phyloP scores from a whole-genome alignment of 2,329 filamentous ascomycete genomes.

The Ophiocordyceps polyrhachis-furcata region DNA sequence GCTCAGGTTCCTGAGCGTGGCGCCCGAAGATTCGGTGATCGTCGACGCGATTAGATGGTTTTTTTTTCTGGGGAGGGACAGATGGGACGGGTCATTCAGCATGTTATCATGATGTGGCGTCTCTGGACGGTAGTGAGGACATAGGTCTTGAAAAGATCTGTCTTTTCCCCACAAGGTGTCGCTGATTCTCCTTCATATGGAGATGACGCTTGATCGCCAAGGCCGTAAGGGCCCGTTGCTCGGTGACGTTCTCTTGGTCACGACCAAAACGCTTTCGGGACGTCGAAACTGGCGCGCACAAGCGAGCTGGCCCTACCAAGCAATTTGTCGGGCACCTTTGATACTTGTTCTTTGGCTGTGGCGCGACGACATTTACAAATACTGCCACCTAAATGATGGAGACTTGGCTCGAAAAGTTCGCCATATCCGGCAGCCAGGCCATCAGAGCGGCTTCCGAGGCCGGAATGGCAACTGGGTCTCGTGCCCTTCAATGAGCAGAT shows the following conservation, averaged over 20 bases:
- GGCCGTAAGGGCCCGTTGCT: neutral
- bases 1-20: slow-evolving; percentile 68
- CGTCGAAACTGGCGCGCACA: too few relatives aligned
- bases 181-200: slow-evolving; percentile 50
- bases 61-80: slow-evolving; percentile 3
- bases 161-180: slow-evolving; percentile 62
- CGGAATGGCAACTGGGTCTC: slow-evolving; percentile 16
- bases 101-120: slow-evolving; percentile 31
- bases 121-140: slow-evolving; percentile 36
- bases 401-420: neutral
- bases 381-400: neutral
- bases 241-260: neutral
- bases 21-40: slow-evolving; percentile 58
- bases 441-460: neutral
- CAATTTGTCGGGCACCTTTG: neutral
- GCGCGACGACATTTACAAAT: neutral
- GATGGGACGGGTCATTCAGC: slow-evolving; percentile 25
- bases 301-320: neutral
- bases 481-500: slow-evolving; percentile 33
- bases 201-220: slow-evolving; percentile 91
- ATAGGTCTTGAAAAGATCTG: slow-evolving; percentile 42
- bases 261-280: too few relatives aligned
- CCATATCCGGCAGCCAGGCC: neutral
- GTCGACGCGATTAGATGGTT: slow-evolving; percentile 19
- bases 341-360: neutral